Evolutionary conservation across 306 rosid genomes (phyloP).

Genomic region (Lablab purpureus): DNA sequence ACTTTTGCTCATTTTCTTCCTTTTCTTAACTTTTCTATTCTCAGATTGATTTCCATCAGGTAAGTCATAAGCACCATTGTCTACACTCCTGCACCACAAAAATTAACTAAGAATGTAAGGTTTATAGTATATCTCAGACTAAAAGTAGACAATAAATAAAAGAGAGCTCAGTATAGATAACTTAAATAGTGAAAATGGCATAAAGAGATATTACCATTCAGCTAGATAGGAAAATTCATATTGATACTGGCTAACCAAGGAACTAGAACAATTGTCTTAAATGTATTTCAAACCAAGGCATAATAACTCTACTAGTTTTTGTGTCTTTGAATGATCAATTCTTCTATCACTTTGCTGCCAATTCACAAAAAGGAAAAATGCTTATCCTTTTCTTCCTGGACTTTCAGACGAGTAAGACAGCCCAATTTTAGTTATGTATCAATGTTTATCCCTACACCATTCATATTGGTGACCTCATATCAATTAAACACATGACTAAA

Average conservation of each 20-base stretch:
- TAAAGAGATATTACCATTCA: not conserved
- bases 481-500: too few species aligned
- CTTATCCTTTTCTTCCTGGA: not conserved
- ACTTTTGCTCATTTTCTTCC: constrained; percentile 67
- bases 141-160: constrained; percentile 3
- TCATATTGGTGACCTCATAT: not conserved
- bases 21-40: constrained; percentile 59
- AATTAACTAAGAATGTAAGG: constrained; percentile 25
- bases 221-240: not conserved
- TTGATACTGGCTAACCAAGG: not conserved
- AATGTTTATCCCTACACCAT: constrained; percentile 2
- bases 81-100: constrained; percentile 54
- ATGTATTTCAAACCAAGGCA: not conserved
- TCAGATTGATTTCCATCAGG: constrained; percentile 53
- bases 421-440: constrained; percentile 24
- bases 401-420: not conserved
- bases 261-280: not conserved
- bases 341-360: not conserved
- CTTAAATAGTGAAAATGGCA: constrained; percentile 20
- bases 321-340: not conserved
- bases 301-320: constrained; percentile 2
- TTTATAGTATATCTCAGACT: not conserved
- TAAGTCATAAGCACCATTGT: constrained; percentile 36
- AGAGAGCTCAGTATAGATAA: not conserved
- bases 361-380: not conserved